Base-by-base conservation (phyloP, 2,329 filamentous ascomycete species). In the Penicillium aurantiogriseum region DNA sequence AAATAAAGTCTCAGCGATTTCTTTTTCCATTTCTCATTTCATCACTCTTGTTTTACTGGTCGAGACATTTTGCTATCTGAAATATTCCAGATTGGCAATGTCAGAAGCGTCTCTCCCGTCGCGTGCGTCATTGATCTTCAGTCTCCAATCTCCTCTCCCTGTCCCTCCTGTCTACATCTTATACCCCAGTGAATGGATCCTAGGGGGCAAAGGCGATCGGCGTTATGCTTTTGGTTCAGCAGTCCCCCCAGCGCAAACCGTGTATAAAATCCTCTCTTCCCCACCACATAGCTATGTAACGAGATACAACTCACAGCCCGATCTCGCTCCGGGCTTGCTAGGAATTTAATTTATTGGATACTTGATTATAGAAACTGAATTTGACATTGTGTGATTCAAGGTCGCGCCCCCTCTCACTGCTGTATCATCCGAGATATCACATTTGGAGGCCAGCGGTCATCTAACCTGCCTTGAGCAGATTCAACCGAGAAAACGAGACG, bases 131-230 rank as follows among this genome's bases (percentile, higher is more conserved):
- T 19, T 46, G 15, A 39, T 40, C 10, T 42, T 43, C 29, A n/a
- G 33, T 59, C 43, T 63, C 33, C 38, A 54, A 54, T 63, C 64
- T 66, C 54, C 58, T 33, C 54, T 54, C 31, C 5, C 58, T 54
- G 11, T 57, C 54, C 60, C 52, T 59, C 54, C 19, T 59, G 50
- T 57, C 62, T 61, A 62, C 58, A 60, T 53, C 51, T 57, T 66
- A 67, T 67, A 67, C 64, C 64, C 63, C 63, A 57, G 58, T 57
- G 56, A 58, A 64, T 60, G 59, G 54, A 59, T 60, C 54, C 56
- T 50, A 57, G 55, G 59, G 59, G 59, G 31, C 45, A 54, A 48
- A n/a, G 60, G 54, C 56, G 55, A 63, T 52, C 38, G 62, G 56
- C 59, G 59, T 61, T 56, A 19, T 51, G 47, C 58, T 55, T 21